These are phyloP conservation scores for Crithidia bombi DNA, from an alignment of 208 protist species.

Conservation along the genomic window DNA sequence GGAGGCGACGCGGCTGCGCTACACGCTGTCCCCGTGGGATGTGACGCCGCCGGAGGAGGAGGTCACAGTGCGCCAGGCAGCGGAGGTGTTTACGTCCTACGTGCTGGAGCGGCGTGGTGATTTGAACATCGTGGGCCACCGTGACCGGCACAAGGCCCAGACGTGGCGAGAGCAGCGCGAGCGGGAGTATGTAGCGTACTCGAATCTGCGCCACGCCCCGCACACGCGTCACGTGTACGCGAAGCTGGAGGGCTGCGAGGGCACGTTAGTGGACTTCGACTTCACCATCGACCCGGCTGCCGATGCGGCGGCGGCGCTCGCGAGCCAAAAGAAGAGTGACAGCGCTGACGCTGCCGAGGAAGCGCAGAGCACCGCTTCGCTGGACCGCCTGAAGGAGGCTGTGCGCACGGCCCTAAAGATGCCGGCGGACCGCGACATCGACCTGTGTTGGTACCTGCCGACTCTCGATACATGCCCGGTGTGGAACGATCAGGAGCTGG, in stretches of 20 bases:
- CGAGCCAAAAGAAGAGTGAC: neutral
- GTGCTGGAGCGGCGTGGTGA: conserved; percentile 75
- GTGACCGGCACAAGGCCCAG: conserved; percentile 58
- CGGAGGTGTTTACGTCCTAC: conserved; percentile 85
- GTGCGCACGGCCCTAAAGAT: conserved; percentile 56
- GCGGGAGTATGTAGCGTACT: conserved; percentile 76
- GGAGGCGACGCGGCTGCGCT: conserved; percentile 61
- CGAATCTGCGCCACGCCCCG: conserved; percentile 49
- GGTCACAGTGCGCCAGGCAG: conserved; percentile 69
- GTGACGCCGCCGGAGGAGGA: conserved; percentile 80
- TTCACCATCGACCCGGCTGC: conserved; percentile 59
- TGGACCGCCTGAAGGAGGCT: conserved; percentile 53
- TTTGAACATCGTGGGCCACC: conserved; percentile 59
- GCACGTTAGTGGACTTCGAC: conserved; percentile 86
- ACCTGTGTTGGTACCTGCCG: conserved; percentile 88
- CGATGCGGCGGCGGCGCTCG: conserved; percentile 17
- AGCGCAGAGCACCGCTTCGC: conserved; percentile 11
- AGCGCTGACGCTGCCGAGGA: conserved; percentile 6
- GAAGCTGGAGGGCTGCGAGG: conserved; percentile 86
- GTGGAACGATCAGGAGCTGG: conserved; percentile 73
- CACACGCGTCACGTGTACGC: conserved; percentile 84
- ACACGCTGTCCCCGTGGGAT: conserved; percentile 84
- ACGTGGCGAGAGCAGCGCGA: conserved; percentile 77
- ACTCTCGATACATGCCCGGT: conserved; percentile 86
- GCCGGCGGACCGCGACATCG: conserved; percentile 65